Base-by-base conservation (phyloP, 1,139 yeast genomes). In the Pichia sp. region DNA sequence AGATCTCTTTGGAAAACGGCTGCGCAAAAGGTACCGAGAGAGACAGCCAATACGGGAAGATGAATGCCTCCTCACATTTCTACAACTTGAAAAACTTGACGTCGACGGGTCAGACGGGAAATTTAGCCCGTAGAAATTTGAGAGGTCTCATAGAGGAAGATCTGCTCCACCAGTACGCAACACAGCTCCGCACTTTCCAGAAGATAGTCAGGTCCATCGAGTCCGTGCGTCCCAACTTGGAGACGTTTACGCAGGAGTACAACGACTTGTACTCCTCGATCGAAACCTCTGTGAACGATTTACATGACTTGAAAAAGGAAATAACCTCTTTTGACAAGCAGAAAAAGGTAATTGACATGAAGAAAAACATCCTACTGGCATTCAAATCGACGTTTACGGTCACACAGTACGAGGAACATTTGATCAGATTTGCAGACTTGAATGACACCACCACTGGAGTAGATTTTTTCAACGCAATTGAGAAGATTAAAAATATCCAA, bases 131-230 rank as follows among this genome's bases (percentile, higher is more conserved):
- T 67, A 76, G 86, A 59, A 76, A 80, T 46, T 70, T 89, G 52
- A 74, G 89, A 50, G 82, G 89, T 44, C 80, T 79, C 49, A 74
- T 89, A 16, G 96, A 89, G 61, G 74, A 74, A n/a, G 90, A 87
- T 53, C 71, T 88, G 43, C 71, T 89, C 52, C 80, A 77, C 57
- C 80, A 80, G 51, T 88, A 87, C 60, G 71, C 80, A 4, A 62
- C 68, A 16, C 73, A 82, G 0, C 70, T 90, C 50, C 81, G 79
- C 59, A 87, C 82, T 52, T 87, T 83, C 60, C 78, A 74, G 52
- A 83, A 86, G 2, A 72, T 81, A 10, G 76, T 82, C 13, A 71
- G 70, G 47, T 74, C 73, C 43, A 70, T 85, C 34, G 71, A 71
- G 46, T 63, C 72, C 1, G 70, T 85, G 13, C 74, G 73, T 31